phyloP scores from a whole-genome alignment of 2,329 filamentous ascomycete genomes.

The Microsporum audouinii region DNA sequence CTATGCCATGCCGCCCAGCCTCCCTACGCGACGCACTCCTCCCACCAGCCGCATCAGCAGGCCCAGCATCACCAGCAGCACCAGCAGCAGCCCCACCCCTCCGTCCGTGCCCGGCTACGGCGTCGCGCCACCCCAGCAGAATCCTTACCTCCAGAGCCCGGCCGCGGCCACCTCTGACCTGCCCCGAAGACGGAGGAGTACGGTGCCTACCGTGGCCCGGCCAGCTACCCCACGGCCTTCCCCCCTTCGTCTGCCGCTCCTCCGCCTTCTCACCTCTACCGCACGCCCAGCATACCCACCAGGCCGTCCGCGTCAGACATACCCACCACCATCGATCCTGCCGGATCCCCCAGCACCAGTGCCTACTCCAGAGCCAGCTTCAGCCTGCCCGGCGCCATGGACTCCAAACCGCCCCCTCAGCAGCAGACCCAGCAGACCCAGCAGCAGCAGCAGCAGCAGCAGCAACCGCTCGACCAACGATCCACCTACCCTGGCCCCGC shows the following conservation, averaged over 20 bases:
- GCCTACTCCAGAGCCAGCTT: slow-evolving; percentile 30
- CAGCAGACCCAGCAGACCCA: background rate
- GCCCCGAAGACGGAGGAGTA: slow-evolving; percentile 31
- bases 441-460: background rate
- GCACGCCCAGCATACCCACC: slow-evolving; percentile 31
- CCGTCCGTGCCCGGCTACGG: slow-evolving; percentile 22
- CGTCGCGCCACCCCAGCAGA: slow-evolving; percentile 26
- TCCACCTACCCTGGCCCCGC: slow-evolving; percentile 19
- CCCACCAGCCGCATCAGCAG: background rate
- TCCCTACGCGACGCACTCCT: slow-evolving; percentile 20
- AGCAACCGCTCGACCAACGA: slow-evolving; percentile 8
- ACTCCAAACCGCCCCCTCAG: slow-evolving; percentile 21
- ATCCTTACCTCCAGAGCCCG: slow-evolving; percentile 28
- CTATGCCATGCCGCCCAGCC: slow-evolving; percentile 24
- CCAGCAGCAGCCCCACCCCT: slow-evolving; percentile 21
- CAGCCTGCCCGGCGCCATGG: slow-evolving; percentile 19
- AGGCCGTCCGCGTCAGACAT: slow-evolving; percentile 30
- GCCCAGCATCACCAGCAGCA: background rate
- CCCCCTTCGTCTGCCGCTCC: slow-evolving; percentile 19
- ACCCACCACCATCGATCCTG: slow-evolving; percentile 29
- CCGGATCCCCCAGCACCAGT: slow-evolving; percentile 21
- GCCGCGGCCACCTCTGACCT: slow-evolving; percentile 20
- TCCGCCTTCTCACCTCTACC: slow-evolving; percentile 19
- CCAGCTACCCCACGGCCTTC: slow-evolving; percentile 24
- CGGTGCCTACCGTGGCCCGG: slow-evolving; percentile 22